Conservation (phyloP, 371 early-diverging fungal genomes). For the Batkoa obscura region DNA sequence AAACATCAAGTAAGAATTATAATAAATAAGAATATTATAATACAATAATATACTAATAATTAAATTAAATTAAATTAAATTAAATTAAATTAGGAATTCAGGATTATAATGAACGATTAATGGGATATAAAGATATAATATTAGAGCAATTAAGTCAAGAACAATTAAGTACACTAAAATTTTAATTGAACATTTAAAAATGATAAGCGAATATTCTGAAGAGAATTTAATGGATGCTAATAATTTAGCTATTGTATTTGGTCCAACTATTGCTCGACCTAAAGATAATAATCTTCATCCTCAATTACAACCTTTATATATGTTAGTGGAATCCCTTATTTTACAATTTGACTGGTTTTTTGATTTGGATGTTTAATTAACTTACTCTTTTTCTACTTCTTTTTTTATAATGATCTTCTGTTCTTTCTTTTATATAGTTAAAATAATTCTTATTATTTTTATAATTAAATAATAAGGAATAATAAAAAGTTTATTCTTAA, state of each 20-base stretch:
- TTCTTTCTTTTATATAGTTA: too few relatives aligned
- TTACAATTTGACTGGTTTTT: conserved; percentile 6
- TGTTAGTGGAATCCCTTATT: conserved; percentile 6
- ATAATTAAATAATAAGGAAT: too few relatives aligned
- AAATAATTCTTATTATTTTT: too few relatives aligned
- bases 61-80: too few relatives aligned
- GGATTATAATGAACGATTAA: conserved; percentile 2
- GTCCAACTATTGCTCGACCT: conserved; percentile 11
- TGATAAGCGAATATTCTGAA: conserved; percentile 17
- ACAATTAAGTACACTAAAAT: conserved; percentile 21
- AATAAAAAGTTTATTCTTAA: too few relatives aligned
- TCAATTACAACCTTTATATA: conserved; percentile 1
- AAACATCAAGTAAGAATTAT: background rate
- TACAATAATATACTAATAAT: too few relatives aligned
- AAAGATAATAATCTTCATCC: background rate
- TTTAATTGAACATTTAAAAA: conserved; percentile 21
- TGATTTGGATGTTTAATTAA: background rate
- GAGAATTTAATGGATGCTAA: conserved; percentile 36
- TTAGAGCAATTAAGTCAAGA: background rate
- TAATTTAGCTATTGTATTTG: conserved; percentile 43
- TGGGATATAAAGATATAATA: background rate
- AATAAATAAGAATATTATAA: background rate
- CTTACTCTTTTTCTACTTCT: too few relatives aligned
- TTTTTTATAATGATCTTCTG: too few relatives aligned
- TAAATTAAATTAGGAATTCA: background rate